Evolutionary conservation across 2,329 filamentous ascomycete species (phyloP), one percentile per base, ranked within the genome.

Genomic region (Ampelomyces quisqualis): DNA sequence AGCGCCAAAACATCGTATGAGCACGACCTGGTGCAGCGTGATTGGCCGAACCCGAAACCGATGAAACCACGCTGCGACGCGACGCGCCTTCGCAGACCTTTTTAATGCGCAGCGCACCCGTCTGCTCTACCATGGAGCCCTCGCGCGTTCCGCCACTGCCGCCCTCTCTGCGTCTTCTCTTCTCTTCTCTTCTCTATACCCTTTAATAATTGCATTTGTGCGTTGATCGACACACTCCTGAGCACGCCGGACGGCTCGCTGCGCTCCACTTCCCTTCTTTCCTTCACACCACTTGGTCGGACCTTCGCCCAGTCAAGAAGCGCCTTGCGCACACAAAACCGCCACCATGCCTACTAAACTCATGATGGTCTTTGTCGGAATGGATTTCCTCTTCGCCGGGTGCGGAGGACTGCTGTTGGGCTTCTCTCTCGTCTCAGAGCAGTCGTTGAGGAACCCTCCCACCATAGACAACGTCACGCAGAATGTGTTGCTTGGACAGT

Each of bases 331-430:
- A 40, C 47, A 38, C 26, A 53, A 45, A 31, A 55, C 57, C 57
- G 43, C 51, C 59, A 65, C 44, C 49, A 78, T 74, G 71, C 69
- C 71, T 56, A 74, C 78, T 68, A 77, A 74, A 47, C 67, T 80
- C 29, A 72, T 80, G 50, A 56, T 76, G 55, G 69, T 73, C 44
- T 81, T 76, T 60, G 57, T 79, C 42, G 64, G 62, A 29, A 63
- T 73, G 45, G 75, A 81, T 60, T 49, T 77, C 32, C 59, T 79
- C 51, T 80, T 81, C 58, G 68, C 77, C 23, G 64, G 62, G 39
- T 72, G 73, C 13, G 78, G 77, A 49, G 73, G 68, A 41, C 60
- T 80, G 18, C 62, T 81, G 44, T 61, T 81, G 28, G 70, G 73
- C 46, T 77, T 78, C 54, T 73, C 77, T n/a, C 64, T 81, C 41